These are phyloP conservation scores for Mycena citricolor DNA, from an alignment of 1,284 basidiomycete species.

Conservation along the genomic window DNA sequence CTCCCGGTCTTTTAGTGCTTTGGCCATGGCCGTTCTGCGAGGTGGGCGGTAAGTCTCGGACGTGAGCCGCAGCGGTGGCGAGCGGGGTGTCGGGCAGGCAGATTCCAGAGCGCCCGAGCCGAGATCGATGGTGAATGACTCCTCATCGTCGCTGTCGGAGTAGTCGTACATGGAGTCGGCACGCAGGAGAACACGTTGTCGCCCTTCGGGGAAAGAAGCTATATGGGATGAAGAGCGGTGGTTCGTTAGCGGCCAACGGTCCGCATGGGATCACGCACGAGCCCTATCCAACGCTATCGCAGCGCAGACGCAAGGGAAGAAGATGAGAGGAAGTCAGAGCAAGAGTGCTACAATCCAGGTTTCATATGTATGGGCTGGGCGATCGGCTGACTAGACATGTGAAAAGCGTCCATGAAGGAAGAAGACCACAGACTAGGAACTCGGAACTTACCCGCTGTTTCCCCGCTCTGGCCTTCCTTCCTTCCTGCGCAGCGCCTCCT, in stretches of 20 bases:
- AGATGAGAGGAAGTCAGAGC: too few relatives aligned
- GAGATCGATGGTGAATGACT: slow-evolving; percentile 27
- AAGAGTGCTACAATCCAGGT: too few relatives aligned
- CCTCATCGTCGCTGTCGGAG: slow-evolving; percentile 25
- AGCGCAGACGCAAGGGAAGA: too few relatives aligned
- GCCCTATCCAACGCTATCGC: too few relatives aligned
- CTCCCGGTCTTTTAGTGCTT: slow-evolving; percentile 7
- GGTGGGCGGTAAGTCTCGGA: slow-evolving; percentile 17
- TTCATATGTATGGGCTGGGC: neutral
- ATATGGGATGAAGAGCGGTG: too few relatives aligned
- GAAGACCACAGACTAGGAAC: neutral
- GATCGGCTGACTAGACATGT: slow-evolving; percentile 3
- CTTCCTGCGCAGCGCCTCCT: too few relatives aligned
- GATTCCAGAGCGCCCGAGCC: slow-evolving; percentile 27
- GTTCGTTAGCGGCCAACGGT: too few relatives aligned
- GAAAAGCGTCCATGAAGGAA: neutral
- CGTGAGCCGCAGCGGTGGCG: slow-evolving; percentile 15
- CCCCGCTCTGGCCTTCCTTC: neutral
- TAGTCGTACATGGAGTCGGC: too few relatives aligned
- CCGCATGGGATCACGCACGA: too few relatives aligned
- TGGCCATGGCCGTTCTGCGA: slow-evolving; percentile 1
- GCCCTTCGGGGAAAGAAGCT: too few relatives aligned
- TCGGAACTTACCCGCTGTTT: slow-evolving; percentile 7
- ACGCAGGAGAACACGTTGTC: too few relatives aligned
- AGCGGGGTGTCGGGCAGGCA: slow-evolving; percentile 22